Base-by-base conservation (phyloP, 208 protist genomes). In the Leishmania braziliensis region DNA sequence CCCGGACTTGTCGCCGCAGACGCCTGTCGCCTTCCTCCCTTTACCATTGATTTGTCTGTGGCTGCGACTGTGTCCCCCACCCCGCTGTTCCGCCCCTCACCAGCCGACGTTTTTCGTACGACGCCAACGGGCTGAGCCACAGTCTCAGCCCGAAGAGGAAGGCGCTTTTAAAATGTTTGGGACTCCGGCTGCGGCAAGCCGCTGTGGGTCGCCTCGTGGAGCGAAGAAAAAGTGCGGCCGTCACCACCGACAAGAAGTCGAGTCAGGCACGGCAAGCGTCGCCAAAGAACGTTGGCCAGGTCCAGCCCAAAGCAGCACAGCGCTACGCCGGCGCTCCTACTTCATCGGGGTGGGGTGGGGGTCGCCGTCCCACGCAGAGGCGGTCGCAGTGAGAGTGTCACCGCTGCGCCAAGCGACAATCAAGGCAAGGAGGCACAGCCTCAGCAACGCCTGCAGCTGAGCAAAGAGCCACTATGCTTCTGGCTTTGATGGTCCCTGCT, bases 31-130 rank as follows among this genome's bases (percentile, higher is more conserved):
- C 16, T 69, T 90, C 23, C 75, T 95, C 33, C 88, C 89, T 16
- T 62, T 88, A 63, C 56, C 85, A 29, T 86, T 79, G 75, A 85
- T 95, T 77, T 81, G 89, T 0, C 65, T 95, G 81, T 95, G 92
- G 92, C 70, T 89, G 65, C 68, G 89, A 16, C 77, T 95, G 36
- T 89, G 88, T 36, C 86, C 75, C 3, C 76, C 86, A 10, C 75
- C 3, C 76, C 86, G 26, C 58, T 95, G 33, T 95, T 95, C 69
- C 88, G 86, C 53, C 83, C 74, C 46, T 84, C 81, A 50, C 82
- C 89, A 8, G 84, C 85, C 20, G 87, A 91, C 81, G 48, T 76
- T 23, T 23, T 39, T 85, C 23, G 50, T 65, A n/a, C 80, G 77
- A 68, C 84, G 80, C 26, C 77, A 84, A 53, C 26, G 39, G 1